A percentile compares a stretch with the other conserved stretches of the same genome.
These are phyloP conservation scores for Thalassiosira exigua DNA, from an alignment of 352 stramenopile species.

Conservation along the genomic window DNA sequence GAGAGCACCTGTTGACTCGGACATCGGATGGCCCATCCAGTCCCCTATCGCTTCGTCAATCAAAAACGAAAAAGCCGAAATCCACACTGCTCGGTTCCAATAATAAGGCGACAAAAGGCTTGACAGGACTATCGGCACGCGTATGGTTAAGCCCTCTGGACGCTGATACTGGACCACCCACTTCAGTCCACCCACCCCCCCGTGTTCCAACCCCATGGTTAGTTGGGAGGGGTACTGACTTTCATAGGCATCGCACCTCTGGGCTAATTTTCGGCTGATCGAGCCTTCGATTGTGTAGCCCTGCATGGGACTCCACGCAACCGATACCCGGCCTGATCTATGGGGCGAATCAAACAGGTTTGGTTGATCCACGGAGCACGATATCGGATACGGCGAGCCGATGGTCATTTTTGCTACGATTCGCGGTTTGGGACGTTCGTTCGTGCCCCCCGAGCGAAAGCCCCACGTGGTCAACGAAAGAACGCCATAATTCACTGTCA, in stretches of 20 bases:
- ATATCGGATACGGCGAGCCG: conserved; percentile 31
- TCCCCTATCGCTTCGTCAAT: conserved; percentile 50
- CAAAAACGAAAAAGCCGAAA: conserved; percentile 33
- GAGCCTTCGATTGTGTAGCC: conserved; percentile 33
- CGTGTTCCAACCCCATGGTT: conserved; percentile 38
- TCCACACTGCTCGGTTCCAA: conserved; percentile 22
- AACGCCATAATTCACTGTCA: conserved; percentile 52
- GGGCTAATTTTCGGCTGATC: conserved; percentile 26
- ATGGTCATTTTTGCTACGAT: conserved; percentile 39
- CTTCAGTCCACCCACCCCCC: conserved; percentile 29
- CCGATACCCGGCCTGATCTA: conserved; percentile 27
- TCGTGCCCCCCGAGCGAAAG: not conserved
- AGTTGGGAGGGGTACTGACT: conserved; percentile 12
- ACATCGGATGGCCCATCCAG: conserved; percentile 7
- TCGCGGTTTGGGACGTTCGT: conserved; percentile 19
- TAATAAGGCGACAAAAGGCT: conserved; percentile 35
- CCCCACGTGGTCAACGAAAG: conserved; percentile 37
- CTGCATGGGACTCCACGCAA: conserved; percentile 38
- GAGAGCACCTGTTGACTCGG: no score
- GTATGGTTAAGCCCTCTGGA: conserved; percentile 35
- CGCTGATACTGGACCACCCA: conserved; percentile 50
- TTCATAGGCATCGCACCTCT: conserved; percentile 7
- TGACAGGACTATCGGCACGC: conserved; percentile 47
- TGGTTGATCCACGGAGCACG: conserved; percentile 33
- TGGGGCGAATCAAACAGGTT: conserved; percentile 41